A percentile compares a stretch with the other conserved stretches of the same genome.
These are phyloP conservation scores for Neurospora discreta DNA, from an alignment of 495 filamentous ascomycete species.

Conservation along the genomic window DNA sequence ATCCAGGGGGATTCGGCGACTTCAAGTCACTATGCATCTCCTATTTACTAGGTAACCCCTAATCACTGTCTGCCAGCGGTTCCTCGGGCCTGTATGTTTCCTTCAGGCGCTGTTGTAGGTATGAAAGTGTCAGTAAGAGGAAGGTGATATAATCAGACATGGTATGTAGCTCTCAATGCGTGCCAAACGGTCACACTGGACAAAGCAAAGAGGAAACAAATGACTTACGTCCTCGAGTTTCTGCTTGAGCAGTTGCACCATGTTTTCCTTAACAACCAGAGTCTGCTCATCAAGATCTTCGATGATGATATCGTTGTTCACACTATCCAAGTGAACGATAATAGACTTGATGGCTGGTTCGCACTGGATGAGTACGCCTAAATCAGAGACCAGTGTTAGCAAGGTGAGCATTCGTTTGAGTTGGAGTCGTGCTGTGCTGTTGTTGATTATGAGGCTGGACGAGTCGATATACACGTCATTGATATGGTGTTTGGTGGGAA, in stretches of 20 bases:
- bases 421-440: neutral
- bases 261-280: constrained; percentile 62
- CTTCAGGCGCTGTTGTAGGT: constrained; percentile 24
- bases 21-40: neutral
- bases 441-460: neutral
- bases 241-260: constrained; percentile 46
- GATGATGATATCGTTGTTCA: constrained; percentile 42
- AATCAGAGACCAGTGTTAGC: neutral
- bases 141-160: neutral
- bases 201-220: neutral
- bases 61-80: constrained; percentile 32
- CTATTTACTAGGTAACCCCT: neutral
- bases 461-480: neutral
- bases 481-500: neutral
- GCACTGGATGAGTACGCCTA: constrained; percentile 65
- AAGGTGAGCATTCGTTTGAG: neutral
- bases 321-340: constrained; percentile 49
- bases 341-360: constrained; percentile 52
- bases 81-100: constrained; percentile 29
- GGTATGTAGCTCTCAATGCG: neutral
- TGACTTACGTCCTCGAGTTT: constrained; percentile 46
- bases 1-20: neutral
- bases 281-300: constrained; percentile 67
- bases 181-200: neutral
- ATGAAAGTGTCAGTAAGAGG: constrained; percentile 1